These are phyloP conservation scores for Dendrobium huoshanense DNA, from an alignment of 106 monocot genomes.

Conservation along the genomic window DNA sequence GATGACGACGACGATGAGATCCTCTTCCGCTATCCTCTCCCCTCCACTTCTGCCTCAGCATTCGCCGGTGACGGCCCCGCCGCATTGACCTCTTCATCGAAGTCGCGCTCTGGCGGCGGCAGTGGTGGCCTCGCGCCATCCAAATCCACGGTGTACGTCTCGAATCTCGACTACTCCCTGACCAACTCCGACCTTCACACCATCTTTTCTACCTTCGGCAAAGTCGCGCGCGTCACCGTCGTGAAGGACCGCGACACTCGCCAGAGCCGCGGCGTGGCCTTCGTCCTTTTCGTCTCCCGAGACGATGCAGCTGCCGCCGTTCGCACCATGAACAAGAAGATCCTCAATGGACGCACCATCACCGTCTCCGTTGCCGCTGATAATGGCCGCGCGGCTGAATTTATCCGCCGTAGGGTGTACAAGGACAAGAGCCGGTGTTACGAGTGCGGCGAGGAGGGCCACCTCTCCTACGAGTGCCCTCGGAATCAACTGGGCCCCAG, in stretches of 20 bases:
- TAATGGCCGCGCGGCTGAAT: slow-evolving; percentile 85
- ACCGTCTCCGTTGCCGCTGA: slow-evolving; percentile 80
- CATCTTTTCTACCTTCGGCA: slow-evolving; percentile 96
- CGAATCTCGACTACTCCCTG: slow-evolving; percentile 79
- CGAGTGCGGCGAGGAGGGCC: slow-evolving; percentile 92
- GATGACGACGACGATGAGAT: slow-evolving; percentile 72
- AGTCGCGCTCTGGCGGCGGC: slow-evolving; percentile 12
- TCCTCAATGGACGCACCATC: slow-evolving; percentile 82
- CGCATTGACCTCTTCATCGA: background rate
- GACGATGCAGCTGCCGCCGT: slow-evolving; percentile 63
- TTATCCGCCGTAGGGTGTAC: slow-evolving; percentile 77
- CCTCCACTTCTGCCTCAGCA: slow-evolving; percentile 25
- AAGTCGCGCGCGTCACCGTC: slow-evolving; percentile 89
- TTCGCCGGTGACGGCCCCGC: slow-evolving; percentile 9
- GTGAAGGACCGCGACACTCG: slow-evolving; percentile 73
- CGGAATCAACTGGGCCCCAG: slow-evolving; percentile 75
- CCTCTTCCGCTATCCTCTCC: slow-evolving; percentile 67
- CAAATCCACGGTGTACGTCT: slow-evolving; percentile 90
- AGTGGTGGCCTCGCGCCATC: slow-evolving; percentile 89
- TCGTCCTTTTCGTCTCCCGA: slow-evolving; percentile 91
- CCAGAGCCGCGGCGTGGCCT: slow-evolving; percentile 81
- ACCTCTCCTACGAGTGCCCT: slow-evolving; percentile 87
- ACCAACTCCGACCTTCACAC: slow-evolving; percentile 98
- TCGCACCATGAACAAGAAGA: slow-evolving; percentile 47
- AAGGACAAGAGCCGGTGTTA: slow-evolving; percentile 92